phyloP scores from a whole-genome alignment of 169 alveolate genomes.

The Haemoproteus tartakovskyi region DNA sequence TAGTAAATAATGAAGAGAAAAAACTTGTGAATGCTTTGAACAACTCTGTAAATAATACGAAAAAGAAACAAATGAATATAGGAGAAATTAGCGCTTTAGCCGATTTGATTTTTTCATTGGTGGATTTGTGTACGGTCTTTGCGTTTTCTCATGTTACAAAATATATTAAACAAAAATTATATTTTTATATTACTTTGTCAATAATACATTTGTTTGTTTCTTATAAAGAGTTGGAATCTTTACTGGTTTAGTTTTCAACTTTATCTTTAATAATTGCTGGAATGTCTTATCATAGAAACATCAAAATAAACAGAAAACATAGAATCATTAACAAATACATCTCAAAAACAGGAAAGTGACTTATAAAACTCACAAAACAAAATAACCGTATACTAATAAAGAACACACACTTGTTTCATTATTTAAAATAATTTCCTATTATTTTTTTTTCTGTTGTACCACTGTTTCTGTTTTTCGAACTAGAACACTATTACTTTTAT shows the following conservation, averaged over 20 bases:
- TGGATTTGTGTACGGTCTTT: slow-evolving; percentile 24
- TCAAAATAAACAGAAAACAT: too few species aligned
- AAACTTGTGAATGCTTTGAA: neutral
- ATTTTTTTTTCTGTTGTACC: too few species aligned
- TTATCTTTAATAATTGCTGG: too few species aligned
- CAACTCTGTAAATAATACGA: neutral
- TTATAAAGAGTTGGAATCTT: slow-evolving; percentile 39
- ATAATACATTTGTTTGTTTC: slow-evolving; percentile 39
- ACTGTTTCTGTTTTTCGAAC: too few species aligned
- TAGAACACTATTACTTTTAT: too few species aligned
- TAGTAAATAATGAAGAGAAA: neutral
- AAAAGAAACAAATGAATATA: slow-evolving; percentile 2
- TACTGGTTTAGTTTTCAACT: slow-evolving; percentile 11
- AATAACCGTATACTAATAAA: too few species aligned
- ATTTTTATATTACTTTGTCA: slow-evolving; percentile 22
- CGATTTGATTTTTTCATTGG: slow-evolving; percentile 18
- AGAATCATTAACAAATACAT: too few species aligned
- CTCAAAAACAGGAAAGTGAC: too few species aligned
- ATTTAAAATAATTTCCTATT: too few species aligned
- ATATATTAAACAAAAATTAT: slow-evolving; percentile 23
- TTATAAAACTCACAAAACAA: too few species aligned
- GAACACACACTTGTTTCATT: too few species aligned
- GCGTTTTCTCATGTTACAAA: slow-evolving; percentile 9
- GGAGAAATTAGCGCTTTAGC: slow-evolving; percentile 49
- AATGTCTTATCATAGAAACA: too few species aligned